These are phyloP conservation scores for Agaricus blazei DNA, from an alignment of 768 basidiomycete species.

Conservation along the genomic window DNA sequence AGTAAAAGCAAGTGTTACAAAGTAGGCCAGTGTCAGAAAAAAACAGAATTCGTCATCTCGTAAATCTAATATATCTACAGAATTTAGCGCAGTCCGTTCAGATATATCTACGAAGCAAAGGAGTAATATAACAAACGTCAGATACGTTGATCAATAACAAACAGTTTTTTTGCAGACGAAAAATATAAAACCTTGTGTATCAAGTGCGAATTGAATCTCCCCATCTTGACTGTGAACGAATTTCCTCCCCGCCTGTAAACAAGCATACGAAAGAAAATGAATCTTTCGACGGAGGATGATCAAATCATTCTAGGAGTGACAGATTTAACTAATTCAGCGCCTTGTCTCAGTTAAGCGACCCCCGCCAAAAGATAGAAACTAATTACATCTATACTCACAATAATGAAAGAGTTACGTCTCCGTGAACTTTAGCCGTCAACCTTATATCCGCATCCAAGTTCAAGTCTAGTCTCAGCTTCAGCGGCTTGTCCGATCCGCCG, in stretches of 20 bases:
- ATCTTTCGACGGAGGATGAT: too few species aligned
- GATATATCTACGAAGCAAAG: not conserved
- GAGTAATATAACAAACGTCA: not conserved
- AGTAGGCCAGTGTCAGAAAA: not conserved
- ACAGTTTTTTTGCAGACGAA: too few species aligned
- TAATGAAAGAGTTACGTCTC: slow-evolving; percentile 27
- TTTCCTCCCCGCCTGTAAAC: too few species aligned
- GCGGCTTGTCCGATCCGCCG: slow-evolving; percentile 13
- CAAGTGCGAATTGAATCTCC: too few species aligned
- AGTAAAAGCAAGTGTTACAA: not conserved
- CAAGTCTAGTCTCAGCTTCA: slow-evolving; percentile 25
- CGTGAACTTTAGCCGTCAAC: slow-evolving; percentile 28
- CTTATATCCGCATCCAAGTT: slow-evolving; percentile 29
- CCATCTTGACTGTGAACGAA: too few species aligned
- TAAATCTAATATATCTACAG: not conserved
- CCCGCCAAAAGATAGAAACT: not conserved
- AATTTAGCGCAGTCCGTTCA: not conserved
- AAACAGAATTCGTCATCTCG: not conserved
- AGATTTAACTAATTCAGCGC: slow-evolving; percentile 8
- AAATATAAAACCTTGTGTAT: not conserved
- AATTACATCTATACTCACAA: slow-evolving; percentile 18
- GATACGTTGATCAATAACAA: not conserved
- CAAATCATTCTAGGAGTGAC: not conserved
- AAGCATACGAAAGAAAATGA: too few species aligned
- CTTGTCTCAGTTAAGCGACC: slow-evolving; percentile 9